Conservation (phyloP, 2,329 filamentous ascomycete genomes). For the Talaromyces sp. region DNA sequence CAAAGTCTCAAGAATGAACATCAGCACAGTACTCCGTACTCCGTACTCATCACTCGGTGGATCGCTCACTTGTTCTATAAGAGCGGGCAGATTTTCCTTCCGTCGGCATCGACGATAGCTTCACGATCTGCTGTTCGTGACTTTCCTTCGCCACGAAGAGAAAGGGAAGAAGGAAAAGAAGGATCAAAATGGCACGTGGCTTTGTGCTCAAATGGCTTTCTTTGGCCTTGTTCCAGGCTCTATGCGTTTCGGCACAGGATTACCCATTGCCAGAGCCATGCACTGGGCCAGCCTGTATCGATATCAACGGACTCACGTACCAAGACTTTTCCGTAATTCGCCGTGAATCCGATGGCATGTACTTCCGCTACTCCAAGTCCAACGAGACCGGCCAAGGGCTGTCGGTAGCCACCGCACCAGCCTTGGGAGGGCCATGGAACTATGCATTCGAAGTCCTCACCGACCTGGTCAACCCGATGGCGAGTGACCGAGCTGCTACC, state of each 20-base stretch:
- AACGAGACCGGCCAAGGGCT: neutral
- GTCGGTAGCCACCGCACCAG: neutral
- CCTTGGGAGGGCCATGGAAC: neutral
- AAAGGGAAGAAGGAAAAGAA: neutral
- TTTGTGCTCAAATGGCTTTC: neutral
- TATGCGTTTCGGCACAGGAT: neutral
- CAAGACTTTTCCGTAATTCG: neutral
- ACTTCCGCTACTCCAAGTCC: neutral
- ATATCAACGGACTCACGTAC: neutral
- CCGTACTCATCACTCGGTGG: neutral
- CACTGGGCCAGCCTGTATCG: neutral
- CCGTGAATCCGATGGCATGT: neutral
- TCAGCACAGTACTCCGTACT: no score
- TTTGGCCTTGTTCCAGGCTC: neutral
- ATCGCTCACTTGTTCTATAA: neutral
- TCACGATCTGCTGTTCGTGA: neutral
- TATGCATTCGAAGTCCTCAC: neutral
- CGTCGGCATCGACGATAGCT: neutral
- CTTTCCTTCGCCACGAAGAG: neutral
- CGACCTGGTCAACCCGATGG: neutral
- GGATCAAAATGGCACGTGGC: neutral
- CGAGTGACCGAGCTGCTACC: neutral
- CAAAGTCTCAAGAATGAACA: no score
- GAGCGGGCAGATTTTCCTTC: neutral
- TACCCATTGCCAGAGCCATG: neutral